Base-by-base conservation (phyloP, 2,329 filamentous ascomycete genomes). In the Hymenoscyphus repandus region DNA sequence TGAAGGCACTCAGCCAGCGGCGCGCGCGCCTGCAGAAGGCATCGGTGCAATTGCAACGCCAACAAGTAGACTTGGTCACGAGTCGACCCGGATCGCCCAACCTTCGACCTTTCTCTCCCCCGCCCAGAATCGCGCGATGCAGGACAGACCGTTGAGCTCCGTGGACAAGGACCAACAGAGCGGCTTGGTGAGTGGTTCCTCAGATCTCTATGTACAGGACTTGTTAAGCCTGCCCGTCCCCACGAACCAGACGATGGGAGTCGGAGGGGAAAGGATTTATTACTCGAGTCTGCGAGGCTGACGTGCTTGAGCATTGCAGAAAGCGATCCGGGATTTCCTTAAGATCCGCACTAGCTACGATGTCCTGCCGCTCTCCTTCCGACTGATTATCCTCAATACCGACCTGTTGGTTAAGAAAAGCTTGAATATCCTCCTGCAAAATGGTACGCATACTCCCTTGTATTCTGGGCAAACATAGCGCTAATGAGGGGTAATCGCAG, bases 301-400 rank as follows among this genome's bases (percentile, higher is more conserved):
- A 66, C 59, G 51, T 49, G 32, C 34, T 49, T 50, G 31, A 39
- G 31, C 39, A 15, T 47, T 62, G 58, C 71, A 95, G 91, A 85
- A 85, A 75, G 86, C 88, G 57, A 91, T 97, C 64, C 88, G 93
- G 70, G 88, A 96, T 63, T 99, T 99, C 72, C 83, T 99, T 68
- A 95, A 91, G 71, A 86, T 95, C 62, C 86, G 93, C 66, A 97
- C 90, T 33, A 96, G 91, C 69, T 99, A 99, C 75, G 93, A 99
- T 73, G 93, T 99, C 60, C 79, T 99, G 43, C 93, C 93, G 15
- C 82, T 99, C 54, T 96, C 91, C 60, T 99, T 95, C 72, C 88
- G 93, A 57, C 83, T 99, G 49, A 95, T 99, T 65, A 83, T 96
- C 58, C 88, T 99, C 68, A 95, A 99, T 70, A 97, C 90, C 56